Conservation (phyloP, 2,329 filamentous ascomycete species). For the Dactylellina cionopaga region DNA sequence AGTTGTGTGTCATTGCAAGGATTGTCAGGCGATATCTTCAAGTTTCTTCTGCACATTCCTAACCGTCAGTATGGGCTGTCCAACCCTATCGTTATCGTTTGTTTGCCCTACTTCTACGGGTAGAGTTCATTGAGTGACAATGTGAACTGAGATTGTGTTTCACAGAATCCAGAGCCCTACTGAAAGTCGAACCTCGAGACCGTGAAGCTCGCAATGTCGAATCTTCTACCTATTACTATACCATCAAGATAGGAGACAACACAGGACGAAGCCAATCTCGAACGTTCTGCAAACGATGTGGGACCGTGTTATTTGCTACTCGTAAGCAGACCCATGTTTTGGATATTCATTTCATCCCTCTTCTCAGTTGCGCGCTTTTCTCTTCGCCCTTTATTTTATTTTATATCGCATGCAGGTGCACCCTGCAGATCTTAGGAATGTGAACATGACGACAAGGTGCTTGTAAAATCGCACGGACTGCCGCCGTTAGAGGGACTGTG, state of each 20-base stretch:
- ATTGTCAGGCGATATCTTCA: slow-evolving; percentile 54
- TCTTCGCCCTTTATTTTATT: slow-evolving; percentile 1
- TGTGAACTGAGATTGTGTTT: slow-evolving; percentile 13
- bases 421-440: slow-evolving; percentile 30
- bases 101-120: slow-evolving; percentile 13
- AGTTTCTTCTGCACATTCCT: slow-evolving; percentile 53
- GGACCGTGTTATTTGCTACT: slow-evolving; percentile 52
- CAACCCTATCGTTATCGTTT: slow-evolving; percentile 22
- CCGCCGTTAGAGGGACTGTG: background rate
- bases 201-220: slow-evolving; percentile 48
- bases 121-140: background rate
- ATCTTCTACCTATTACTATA: slow-evolving; percentile 52
- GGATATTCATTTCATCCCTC: slow-evolving; percentile 3
- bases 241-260: slow-evolving; percentile 49
- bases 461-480: slow-evolving; percentile 10
- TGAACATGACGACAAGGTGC: slow-evolving; percentile 35
- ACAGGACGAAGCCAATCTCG: slow-evolving; percentile 50
- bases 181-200: slow-evolving; percentile 47
- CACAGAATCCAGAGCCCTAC: slow-evolving; percentile 47
- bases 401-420: slow-evolving; percentile 6
- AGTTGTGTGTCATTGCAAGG: slow-evolving; percentile 53
- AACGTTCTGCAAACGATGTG: slow-evolving; percentile 52
- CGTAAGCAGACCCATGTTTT: slow-evolving; percentile 26
- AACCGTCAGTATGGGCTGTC: slow-evolving; percentile 50
- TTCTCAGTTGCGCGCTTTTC: slow-evolving; percentile 11